A percentile compares a stretch with the other conserved stretches of the same genome.
Evolutionary conservation across 2,329 filamentous ascomycete genomes (phyloP).

Genomic region (Penicillium psychrosexuale): DNA sequence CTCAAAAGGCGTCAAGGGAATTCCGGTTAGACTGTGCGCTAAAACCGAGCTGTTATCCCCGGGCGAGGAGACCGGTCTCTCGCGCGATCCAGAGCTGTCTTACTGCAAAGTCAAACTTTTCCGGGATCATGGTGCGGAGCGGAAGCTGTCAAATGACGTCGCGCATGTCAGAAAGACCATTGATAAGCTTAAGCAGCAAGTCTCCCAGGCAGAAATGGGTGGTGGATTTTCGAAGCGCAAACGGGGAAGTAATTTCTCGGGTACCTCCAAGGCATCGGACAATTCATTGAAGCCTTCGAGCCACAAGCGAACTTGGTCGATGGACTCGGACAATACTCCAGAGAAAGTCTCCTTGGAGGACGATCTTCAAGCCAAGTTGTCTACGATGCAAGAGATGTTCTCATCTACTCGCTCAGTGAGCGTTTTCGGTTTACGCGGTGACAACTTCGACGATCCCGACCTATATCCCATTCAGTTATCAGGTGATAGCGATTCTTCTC

Average conservation of each 20-base stretch:
- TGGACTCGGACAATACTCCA: constrained; percentile 65
- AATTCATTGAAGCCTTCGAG: constrained; percentile 81
- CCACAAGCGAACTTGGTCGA: constrained; percentile 93
- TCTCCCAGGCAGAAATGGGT: constrained; percentile 67
- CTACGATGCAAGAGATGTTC: constrained; percentile 48
- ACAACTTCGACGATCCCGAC: constrained; percentile 47
- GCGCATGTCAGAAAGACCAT: constrained; percentile 95
- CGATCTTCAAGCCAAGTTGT: constrained; percentile 45
- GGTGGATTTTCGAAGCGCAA: constrained; percentile 61
- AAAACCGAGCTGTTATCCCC: constrained; percentile 72
- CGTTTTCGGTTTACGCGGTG: constrained; percentile 43
- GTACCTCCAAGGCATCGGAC: constrained; percentile 47
- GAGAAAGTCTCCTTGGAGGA: constrained; percentile 43
- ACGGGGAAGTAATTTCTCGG: constrained; percentile 52
- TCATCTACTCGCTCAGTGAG: constrained; percentile 45
- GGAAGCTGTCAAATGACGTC: constrained; percentile 91
- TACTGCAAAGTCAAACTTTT: constrained; percentile 98
- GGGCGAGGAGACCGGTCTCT: constrained; percentile 42
- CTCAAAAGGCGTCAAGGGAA: constrained; percentile 97
- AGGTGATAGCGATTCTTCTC: constrained; percentile 30
- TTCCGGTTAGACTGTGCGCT: constrained; percentile 85
- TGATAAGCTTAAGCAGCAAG: constrained; percentile 92
- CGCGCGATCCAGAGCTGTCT: constrained; percentile 66
- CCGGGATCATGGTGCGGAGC: constrained; percentile 89
- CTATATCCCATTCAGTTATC: constrained; percentile 42